phyloP scores from a whole-genome alignment of 1,139 yeast genomes.

The Lodderomyces beijingensis region DNA sequence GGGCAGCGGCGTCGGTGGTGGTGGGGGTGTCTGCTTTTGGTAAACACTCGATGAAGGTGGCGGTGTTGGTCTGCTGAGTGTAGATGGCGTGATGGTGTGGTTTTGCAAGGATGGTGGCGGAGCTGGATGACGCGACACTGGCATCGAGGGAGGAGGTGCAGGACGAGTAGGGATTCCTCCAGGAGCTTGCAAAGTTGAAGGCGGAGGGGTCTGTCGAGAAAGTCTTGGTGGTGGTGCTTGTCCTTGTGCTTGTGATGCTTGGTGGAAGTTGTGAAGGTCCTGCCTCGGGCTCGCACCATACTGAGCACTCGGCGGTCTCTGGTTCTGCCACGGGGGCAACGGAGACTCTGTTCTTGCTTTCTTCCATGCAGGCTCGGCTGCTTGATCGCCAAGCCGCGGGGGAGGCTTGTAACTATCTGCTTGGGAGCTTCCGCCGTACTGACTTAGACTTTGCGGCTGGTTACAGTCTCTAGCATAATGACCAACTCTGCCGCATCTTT shows the following conservation, averaged over 20 bases:
- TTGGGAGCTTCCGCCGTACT: constrained; percentile 4
- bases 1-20: constrained; percentile 26
- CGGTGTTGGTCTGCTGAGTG: constrained; percentile 6
- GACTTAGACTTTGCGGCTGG: constrained; percentile 12
- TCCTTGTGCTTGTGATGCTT: too few species aligned
- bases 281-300: too few species aligned
- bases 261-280: too few species aligned
- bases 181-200: constrained; percentile 16
- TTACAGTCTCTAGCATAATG: constrained; percentile 89
- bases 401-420: constrained; percentile 8
- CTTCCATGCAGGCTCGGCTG: constrained; percentile 14
- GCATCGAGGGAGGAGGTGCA: constrained; percentile 10
- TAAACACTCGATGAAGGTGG: constrained; percentile 20
- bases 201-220: constrained; percentile 9
- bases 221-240: too few species aligned
- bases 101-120: constrained; percentile 16
- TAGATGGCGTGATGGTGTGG: too few species aligned
- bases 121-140: too few species aligned
- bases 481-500: constrained; percentile 75
- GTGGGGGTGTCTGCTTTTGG: too few species aligned
- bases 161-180: constrained; percentile 20
- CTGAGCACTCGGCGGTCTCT: background rate
- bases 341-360: constrained; percentile 14
- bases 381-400: constrained; percentile 1
- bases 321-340: constrained; percentile 17